phyloP scores from a whole-genome alignment of 345 rosid genomes.

The Arabidopsis arenosa region DNA sequence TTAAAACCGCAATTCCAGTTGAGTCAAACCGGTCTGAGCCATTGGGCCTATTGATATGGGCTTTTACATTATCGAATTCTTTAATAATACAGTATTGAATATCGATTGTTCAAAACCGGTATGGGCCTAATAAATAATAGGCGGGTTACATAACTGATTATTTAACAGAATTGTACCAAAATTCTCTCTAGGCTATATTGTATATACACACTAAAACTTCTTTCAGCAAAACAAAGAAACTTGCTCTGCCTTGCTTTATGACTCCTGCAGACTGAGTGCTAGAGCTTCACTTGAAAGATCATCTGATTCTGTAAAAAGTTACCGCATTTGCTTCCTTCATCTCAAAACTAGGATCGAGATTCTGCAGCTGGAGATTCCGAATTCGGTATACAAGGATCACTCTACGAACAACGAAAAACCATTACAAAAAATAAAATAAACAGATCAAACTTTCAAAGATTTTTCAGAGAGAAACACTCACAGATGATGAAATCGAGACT shows the following conservation, averaged over 20 bases:
- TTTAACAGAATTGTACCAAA: neutral
- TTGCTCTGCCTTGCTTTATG: neutral
- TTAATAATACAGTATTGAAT: neutral
- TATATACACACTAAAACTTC: constrained; percentile 22
- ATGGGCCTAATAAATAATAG: constrained; percentile 7
- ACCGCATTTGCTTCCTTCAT: neutral
- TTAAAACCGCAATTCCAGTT: constrained; percentile 25
- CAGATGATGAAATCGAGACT: constrained; percentile 50
- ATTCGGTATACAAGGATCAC: constrained; percentile 31
- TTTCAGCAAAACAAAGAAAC: neutral
- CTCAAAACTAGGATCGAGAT: constrained; percentile 24
- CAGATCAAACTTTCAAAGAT: neutral
- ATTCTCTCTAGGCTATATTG: constrained; percentile 15
- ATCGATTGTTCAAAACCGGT: neutral
- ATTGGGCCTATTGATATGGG: constrained; percentile 9
- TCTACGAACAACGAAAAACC: neutral
- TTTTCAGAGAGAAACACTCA: constrained; percentile 34
- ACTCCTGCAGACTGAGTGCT: constrained; percentile 7
- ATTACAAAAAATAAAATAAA: neutral
- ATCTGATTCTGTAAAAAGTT: neutral
- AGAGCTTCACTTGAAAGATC: constrained; percentile 5
- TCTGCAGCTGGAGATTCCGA: constrained; percentile 38
- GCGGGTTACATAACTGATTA: constrained; percentile 2
- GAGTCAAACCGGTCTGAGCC: neutral
- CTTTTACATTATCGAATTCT: neutral